Evolutionary conservation across 768 basidiomycete species (phyloP), one percentile per base, ranked within the genome.

Genomic region (Crassisporium funariophilum): DNA sequence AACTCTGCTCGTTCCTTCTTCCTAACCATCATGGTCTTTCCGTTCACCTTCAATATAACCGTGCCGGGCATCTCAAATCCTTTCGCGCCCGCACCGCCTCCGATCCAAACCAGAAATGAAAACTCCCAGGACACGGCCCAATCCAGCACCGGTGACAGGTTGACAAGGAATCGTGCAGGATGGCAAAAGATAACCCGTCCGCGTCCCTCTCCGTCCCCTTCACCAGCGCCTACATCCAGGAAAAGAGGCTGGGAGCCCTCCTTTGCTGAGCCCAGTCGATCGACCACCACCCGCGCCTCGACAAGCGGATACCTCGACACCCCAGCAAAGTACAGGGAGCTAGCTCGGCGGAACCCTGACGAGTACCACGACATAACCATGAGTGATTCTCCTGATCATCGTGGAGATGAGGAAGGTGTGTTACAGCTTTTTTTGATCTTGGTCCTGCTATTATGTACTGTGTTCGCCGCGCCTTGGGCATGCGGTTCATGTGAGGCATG

Each of bases 171-270:
- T 20, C 55, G 58, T 36, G 50, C 59, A 9, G 44, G 56, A 35
- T 43, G 59, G 10, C 60, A 59, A 41, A 58, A 56, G 49, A 58
- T 59, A 47, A 53, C 61, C 56, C 58, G 58, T 11, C 41, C 43
- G 35, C 60, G 54, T 9, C 65, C 67, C 4, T 53, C 62, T 27
- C 61, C 70, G 58, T 62, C 75, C 21, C 64, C 73, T 4, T 66
- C 76, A 15, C 58, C 71, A 15, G 60, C 67, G 13, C 72, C 74
- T 3, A 57, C 74, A 31, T 73, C 77, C 3, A 71, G 78, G 41
- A 88, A 88, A 64, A 70, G 88, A 61, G 85, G 84, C 22, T 90
- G 88, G 88, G 80, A 82, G 31, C 87, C 88, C 4, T 72, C 78
- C 1, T 73, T 71, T 45, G 71, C 79, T 34, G 82, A 80, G 52